Conservation (phyloP, 192 early-diverging fungal species). For the Spizellomyces sp. region DNA sequence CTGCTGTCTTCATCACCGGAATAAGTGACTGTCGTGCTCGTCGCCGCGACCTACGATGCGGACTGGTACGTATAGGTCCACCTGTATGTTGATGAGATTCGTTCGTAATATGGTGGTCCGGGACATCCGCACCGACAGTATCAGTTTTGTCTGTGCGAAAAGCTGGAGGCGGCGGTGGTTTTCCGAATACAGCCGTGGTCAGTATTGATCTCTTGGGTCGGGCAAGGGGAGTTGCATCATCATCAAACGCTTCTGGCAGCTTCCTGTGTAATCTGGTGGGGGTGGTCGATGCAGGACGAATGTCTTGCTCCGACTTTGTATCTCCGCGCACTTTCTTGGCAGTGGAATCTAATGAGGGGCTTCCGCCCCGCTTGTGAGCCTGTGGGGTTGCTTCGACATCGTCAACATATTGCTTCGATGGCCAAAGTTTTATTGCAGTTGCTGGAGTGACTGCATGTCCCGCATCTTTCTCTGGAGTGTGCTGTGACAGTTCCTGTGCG, state of each 20-base stretch:
- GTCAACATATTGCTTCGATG: neutral
- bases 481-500: neutral
- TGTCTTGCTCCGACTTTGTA: neutral
- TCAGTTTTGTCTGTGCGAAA: neutral
- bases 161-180: neutral
- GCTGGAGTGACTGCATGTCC: neutral
- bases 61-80: neutral
- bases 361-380: slow-evolving; percentile 16
- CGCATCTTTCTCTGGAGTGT: neutral
- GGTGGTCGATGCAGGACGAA: neutral
- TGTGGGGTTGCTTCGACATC: neutral
- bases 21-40: slow-evolving; percentile 20
- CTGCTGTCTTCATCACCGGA: neutral
- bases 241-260: neutral
- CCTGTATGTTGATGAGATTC: neutral
- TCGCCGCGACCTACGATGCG: slow-evolving; percentile 1
- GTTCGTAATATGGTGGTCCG: neutral
- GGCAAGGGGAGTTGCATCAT: slow-evolving; percentile 17
- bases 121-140: neutral
- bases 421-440: neutral
- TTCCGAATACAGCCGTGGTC: neutral
- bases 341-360: slow-evolving; percentile 7
- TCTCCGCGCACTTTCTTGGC: slow-evolving; percentile 10
- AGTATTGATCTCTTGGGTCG: neutral
- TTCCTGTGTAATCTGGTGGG: neutral